phyloP scores from a whole-genome alignment of 2,329 filamentous ascomycete genomes.

The Cladosporium colombiae region DNA sequence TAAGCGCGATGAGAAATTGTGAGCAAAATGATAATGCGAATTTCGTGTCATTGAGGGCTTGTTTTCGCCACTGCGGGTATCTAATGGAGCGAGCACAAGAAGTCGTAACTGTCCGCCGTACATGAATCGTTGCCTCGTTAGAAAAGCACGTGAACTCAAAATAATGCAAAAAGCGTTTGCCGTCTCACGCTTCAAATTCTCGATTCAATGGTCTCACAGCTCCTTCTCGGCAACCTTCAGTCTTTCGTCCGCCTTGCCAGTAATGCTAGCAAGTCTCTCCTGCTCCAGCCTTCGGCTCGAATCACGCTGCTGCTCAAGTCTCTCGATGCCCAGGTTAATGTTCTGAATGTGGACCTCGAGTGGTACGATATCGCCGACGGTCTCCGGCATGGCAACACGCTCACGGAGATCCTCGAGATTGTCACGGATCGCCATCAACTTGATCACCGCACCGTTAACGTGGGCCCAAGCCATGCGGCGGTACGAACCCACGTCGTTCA shows the following conservation, averaged over 20 bases:
- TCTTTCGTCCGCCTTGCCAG: conserved; percentile 22
- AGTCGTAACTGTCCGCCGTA: not conserved
- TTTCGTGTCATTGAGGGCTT: not conserved
- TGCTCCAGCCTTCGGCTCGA: conserved; percentile 41
- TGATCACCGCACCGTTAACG: conserved; percentile 68
- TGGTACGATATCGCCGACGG: conserved; percentile 60
- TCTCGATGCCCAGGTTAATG: conserved; percentile 71
- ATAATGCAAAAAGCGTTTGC: not conserved
- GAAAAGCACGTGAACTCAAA: not conserved
- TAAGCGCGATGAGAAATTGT: not conserved
- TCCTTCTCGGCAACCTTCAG: conserved; percentile 21
- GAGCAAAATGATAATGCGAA: not conserved
- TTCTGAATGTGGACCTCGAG: conserved; percentile 74
- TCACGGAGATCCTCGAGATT: conserved; percentile 72
- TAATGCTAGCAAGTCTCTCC: conserved; percentile 31
- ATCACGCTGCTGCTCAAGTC: conserved; percentile 65
- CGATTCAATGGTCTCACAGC: not conserved
- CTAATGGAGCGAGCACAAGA: not conserved
- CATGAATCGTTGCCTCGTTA: conserved; percentile 12
- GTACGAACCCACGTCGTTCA: conserved; percentile 67
- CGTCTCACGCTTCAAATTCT: not conserved
- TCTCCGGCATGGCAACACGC: conserved; percentile 66
- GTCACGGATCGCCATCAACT: conserved; percentile 71
- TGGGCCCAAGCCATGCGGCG: conserved; percentile 66
- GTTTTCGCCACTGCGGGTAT: conserved; percentile 12